A percentile compares a stretch with the other conserved stretches of the same genome.
These are phyloP conservation scores for Pulveroboletus sp. DNA, from an alignment of 768 basidiomycete genomes.

Conservation along the genomic window DNA sequence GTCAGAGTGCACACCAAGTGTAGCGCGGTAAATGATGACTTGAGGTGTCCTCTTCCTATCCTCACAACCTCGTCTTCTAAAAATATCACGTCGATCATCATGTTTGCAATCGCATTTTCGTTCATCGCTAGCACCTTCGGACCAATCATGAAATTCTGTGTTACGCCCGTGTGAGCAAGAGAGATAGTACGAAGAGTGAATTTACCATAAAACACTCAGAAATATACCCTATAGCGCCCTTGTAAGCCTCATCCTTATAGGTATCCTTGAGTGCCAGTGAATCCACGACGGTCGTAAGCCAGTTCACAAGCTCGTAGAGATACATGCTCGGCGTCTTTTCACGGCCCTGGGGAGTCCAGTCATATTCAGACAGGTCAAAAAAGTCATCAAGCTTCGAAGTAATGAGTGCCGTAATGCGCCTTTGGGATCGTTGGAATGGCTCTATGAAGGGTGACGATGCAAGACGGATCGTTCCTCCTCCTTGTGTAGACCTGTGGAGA, in stretches of 20 bases:
- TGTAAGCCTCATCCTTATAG: constrained; percentile 89
- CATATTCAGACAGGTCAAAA: constrained; percentile 93
- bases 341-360: constrained; percentile 77
- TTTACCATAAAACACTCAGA: constrained; percentile 85
- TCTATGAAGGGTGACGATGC: constrained; percentile 63
- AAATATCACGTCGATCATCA: constrained; percentile 84
- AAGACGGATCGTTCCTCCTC: constrained; percentile 78
- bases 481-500: constrained; percentile 68
- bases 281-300: constrained; percentile 95
- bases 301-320: constrained; percentile 91
- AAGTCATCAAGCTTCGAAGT: constrained; percentile 92
- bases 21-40: constrained; percentile 74
- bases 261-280: constrained; percentile 77
- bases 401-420: constrained; percentile 79
- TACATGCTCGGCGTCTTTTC: constrained; percentile 89
- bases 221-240: constrained; percentile 84
- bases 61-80: constrained; percentile 83
- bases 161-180: constrained; percentile 4
- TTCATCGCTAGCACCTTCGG: constrained; percentile 77
- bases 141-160: constrained; percentile 74
- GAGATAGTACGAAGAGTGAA: background rate
- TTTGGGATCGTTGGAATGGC: constrained; percentile 66
- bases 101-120: constrained; percentile 84
- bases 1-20: constrained; percentile 54
- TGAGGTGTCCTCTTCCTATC: constrained; percentile 69